phyloP scores from a whole-genome alignment of 345 rosid species.

The Lenwebbia sp. region DNA sequence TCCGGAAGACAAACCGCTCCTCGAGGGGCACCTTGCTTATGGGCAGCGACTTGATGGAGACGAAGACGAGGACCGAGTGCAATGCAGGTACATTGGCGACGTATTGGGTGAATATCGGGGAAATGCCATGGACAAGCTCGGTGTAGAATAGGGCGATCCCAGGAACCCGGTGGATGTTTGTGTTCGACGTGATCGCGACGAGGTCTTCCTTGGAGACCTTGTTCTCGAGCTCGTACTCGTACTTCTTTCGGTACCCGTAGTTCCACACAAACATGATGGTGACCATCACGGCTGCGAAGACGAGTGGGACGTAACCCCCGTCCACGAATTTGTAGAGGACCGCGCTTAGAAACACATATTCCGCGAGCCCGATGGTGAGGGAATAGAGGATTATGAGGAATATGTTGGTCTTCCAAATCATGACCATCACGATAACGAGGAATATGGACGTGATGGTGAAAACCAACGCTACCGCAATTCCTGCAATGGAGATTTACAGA shows the following conservation, averaged over 20 bases:
- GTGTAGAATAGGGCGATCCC: constrained; percentile 19
- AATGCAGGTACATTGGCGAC: neutral
- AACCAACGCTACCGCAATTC: constrained; percentile 17
- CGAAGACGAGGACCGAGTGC: constrained; percentile 18
- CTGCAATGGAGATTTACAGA: neutral
- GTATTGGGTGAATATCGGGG: constrained; percentile 4
- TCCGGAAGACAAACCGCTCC: constrained; percentile 10
- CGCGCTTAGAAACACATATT: constrained; percentile 5
- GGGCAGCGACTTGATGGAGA: constrained; percentile 15
- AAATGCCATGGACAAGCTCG: constrained; percentile 15
- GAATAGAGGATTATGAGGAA: constrained; percentile 8
- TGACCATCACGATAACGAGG: constrained; percentile 17
- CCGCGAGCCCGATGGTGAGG: constrained; percentile 3
- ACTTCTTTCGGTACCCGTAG: constrained; percentile 10
- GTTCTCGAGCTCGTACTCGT: constrained; percentile 11
- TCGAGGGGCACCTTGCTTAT: constrained; percentile 3
- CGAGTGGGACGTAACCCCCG: constrained; percentile 16
- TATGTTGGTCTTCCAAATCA: constrained; percentile 23
- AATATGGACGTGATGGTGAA: constrained; percentile 10
- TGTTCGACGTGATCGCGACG: neutral
- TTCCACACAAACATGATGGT: constrained; percentile 17
- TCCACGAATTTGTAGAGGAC: constrained; percentile 17
- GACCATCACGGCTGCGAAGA: constrained; percentile 2
- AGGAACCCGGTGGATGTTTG: neutral
- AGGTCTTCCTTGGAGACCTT: neutral